Base-by-base conservation (phyloP, 2,329 filamentous ascomycete genomes). In the Trichoderma pleuroti region DNA sequence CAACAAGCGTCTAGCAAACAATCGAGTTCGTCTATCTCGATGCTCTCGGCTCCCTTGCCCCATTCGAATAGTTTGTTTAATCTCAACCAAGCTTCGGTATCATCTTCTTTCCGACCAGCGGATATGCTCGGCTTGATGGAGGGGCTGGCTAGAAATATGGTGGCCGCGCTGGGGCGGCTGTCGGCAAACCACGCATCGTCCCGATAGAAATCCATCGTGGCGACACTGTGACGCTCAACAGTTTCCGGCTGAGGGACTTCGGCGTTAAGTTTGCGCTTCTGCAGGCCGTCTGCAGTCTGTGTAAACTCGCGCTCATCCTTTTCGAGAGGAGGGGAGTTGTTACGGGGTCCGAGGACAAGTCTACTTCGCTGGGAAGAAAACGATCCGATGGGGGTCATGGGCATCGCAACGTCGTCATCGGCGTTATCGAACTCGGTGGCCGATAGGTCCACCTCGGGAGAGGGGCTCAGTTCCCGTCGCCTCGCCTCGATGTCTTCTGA, bases 231-330 rank as follows among this genome's bases (percentile, higher is more conserved):
- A 67, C 79, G 79, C 66, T 81, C 79, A 21, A 72, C 63, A 21
- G 74, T 72, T 24, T 81, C 80, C 57, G 76, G 70, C 54, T 74
- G 72, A 18, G 77, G 73, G 11, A 72, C 67, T 52, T 84, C 83
- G 32, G 85, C 84, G 57, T 80, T 85, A 26, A 90, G 82, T 76
- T 90, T 91, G 72, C 87, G 84, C 78, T 88, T 90, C 76, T 89
- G 93, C 76, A 98, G 88, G 62, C 91, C 93, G 75, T 93, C 93
- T 18, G 96, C 96, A 1, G 94, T 98, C 82, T 97, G 93, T 8
- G 95, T 98, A 78, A 99, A 99, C 81, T 98, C 96, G 78, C 92
- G 93, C 84, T 98, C 95, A 76, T 98, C 95, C 76, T 92, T 93
- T 82, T 98, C 95, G 46, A 98, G 86, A 18, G 94, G 93, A 65